Evolutionary conservation across 495 filamentous ascomycete species (phyloP).

Genomic region (Echria macrotheca): DNA sequence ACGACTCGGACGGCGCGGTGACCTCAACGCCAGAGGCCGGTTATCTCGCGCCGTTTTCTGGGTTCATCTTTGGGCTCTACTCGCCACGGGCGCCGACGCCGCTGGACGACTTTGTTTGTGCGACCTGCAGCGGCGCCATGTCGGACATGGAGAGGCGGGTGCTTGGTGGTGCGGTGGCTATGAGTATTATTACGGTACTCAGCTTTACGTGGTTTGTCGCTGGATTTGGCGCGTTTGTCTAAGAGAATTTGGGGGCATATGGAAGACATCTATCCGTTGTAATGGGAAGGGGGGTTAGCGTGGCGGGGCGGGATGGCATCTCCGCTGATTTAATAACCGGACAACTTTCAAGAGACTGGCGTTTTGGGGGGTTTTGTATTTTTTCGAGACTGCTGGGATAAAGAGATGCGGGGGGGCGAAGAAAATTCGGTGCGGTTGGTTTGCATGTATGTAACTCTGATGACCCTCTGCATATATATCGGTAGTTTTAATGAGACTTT

Average conservation of each 20-base stretch:
- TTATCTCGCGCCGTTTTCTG: conserved; percentile 59
- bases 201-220: conserved; percentile 88
- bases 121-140: conserved; percentile 68
- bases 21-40: conserved; percentile 63
- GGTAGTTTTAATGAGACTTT: conserved; percentile 22
- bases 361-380: background rate
- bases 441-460: conserved; percentile 15
- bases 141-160: conserved; percentile 59
- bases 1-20: conserved; percentile 61
- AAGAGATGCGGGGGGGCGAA: background rate
- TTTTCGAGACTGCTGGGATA: background rate
- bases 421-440: conserved; percentile 1
- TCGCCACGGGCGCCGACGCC: conserved; percentile 57
- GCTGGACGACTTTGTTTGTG: conserved; percentile 52
- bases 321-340: background rate
- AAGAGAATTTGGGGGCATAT: background rate
- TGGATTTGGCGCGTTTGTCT: conserved; percentile 54
- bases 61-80: conserved; percentile 81
- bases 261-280: conserved; percentile 8
- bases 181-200: conserved; percentile 68
- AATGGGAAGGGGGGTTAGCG: conserved; percentile 5
- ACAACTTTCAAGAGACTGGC: background rate
- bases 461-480: conserved; percentile 27
- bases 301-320: background rate
- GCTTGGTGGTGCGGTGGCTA: conserved; percentile 66